These are phyloP conservation scores for Colletotrichum aenigma DNA, from an alignment of 2,329 filamentous ascomycete species.

Conservation along the genomic window DNA sequence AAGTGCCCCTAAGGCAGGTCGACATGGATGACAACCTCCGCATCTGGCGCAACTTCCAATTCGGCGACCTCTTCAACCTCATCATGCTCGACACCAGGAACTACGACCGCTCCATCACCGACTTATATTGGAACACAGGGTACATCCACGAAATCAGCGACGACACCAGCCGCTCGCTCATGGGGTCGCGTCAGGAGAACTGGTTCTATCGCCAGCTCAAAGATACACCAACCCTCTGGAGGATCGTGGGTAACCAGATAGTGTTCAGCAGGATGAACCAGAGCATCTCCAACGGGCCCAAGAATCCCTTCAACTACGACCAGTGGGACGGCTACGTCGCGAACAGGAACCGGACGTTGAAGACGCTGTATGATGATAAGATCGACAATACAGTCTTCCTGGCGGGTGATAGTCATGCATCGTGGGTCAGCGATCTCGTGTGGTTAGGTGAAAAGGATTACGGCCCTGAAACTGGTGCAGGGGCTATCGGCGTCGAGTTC, in stretches of 20 bases:
- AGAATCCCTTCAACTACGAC: constrained; percentile 57
- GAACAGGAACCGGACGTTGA: constrained; percentile 73
- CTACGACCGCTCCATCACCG: constrained; percentile 58
- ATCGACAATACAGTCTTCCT: constrained; percentile 78
- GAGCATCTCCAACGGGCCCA: constrained; percentile 28
- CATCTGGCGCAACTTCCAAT: constrained; percentile 70
- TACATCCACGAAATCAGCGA: constrained; percentile 67
- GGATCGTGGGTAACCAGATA: constrained; percentile 73
- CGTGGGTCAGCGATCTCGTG: constrained; percentile 65
- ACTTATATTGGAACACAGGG: constrained; percentile 61
- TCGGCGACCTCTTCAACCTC: constrained; percentile 69
- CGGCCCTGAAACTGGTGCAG: constrained; percentile 54
- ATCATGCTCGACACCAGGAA: constrained; percentile 73
- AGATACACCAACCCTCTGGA: constrained; percentile 66
- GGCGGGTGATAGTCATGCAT: constrained; percentile 72
- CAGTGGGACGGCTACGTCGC: constrained; percentile 63
- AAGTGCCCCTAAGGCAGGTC: constrained; percentile 47
- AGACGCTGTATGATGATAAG: constrained; percentile 68
- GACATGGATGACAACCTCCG: constrained; percentile 73
- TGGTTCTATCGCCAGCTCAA: constrained; percentile 72
- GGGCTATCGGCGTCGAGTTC: constrained; percentile 66
- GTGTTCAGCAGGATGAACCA: constrained; percentile 57
- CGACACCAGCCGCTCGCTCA: constrained; percentile 70
- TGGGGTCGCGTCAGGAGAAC: constrained; percentile 75
- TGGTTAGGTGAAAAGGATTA: constrained; percentile 62